Evolutionary conservation across 192 early-diverging fungal genomes (phyloP).

Genomic region (Allomyces arbusculus): DNA sequence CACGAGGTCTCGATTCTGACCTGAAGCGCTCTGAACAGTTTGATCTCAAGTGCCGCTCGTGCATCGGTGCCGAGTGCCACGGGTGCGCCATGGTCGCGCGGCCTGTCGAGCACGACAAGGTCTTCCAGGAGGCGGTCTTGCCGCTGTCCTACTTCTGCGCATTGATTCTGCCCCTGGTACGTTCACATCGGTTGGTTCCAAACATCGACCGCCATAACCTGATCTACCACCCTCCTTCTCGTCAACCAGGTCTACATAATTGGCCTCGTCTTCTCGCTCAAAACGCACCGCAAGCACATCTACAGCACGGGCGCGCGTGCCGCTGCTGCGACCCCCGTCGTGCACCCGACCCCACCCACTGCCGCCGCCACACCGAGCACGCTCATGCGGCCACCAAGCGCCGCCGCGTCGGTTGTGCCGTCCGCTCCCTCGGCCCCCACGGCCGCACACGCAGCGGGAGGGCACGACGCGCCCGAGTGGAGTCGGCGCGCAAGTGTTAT

Average conservation of each 20-base stretch:
- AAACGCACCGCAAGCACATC: slow-evolving; percentile 70
- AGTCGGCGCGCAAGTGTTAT: slow-evolving; percentile 50
- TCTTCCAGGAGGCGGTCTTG: slow-evolving; percentile 56
- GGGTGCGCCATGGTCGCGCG: background rate
- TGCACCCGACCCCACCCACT: no score
- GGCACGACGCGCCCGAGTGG: slow-evolving; percentile 90
- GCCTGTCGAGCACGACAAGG: slow-evolving; percentile 34
- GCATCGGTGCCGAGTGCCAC: slow-evolving; percentile 6
- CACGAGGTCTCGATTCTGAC: background rate
- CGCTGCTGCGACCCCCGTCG: background rate
- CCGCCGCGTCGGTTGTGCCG: background rate
- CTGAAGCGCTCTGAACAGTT: slow-evolving; percentile 9
- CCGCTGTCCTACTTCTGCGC: slow-evolving; percentile 79
- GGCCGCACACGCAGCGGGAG: slow-evolving; percentile 5
- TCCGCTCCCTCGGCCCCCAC: no score
- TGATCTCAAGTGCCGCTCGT: slow-evolving; percentile 32
- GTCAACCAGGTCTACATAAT: slow-evolving; percentile 49
- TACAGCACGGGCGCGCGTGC: slow-evolving; percentile 14
- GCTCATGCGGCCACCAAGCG: no score
- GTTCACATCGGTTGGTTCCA: background rate
- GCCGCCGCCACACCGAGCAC: no score
- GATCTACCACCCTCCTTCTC: background rate
- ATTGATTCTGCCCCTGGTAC: slow-evolving; percentile 40
- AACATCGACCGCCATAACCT: background rate
- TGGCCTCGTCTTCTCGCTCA: slow-evolving; percentile 79